Percentiles rank a stretch among this genome's conserved stretches.
phyloP scores from a whole-genome alignment of 257 asterid genomes.

The Fraxinus americana region DNA sequence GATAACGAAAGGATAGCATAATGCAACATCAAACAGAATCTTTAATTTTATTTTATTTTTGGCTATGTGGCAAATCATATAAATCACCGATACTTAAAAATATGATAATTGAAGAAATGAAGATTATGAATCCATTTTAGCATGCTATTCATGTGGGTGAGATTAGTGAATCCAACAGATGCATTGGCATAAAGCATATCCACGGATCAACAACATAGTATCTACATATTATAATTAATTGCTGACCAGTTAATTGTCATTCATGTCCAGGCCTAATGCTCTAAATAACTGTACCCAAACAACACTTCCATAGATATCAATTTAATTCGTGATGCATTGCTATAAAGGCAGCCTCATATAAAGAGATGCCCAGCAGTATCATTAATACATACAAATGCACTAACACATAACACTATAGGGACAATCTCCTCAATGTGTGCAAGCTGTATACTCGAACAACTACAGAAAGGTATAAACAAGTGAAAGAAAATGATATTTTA shows the following conservation, averaged over 20 bases:
- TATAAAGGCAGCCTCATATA: neutral
- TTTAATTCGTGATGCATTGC: neutral
- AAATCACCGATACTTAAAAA: neutral
- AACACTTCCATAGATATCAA: neutral
- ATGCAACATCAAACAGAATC: neutral
- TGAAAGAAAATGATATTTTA: neutral
- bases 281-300: neutral
- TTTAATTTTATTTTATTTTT: no score
- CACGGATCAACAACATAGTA: neutral
- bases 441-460: neutral
- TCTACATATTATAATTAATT: neutral
- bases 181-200: neutral
- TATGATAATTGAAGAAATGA: neutral
- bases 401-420: neutral
- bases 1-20: neutral
- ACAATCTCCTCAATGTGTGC: neutral
- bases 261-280: neutral
- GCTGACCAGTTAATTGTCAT: neutral
- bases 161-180: constrained; percentile 6
- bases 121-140: neutral
- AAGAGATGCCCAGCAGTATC: neutral
- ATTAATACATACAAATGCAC: neutral
- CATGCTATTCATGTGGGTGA: neutral
- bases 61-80: neutral
- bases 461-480: neutral